phyloP scores from a whole-genome alignment of 2,329 filamentous ascomycete genomes.

The Achaetomium macrosporum region DNA sequence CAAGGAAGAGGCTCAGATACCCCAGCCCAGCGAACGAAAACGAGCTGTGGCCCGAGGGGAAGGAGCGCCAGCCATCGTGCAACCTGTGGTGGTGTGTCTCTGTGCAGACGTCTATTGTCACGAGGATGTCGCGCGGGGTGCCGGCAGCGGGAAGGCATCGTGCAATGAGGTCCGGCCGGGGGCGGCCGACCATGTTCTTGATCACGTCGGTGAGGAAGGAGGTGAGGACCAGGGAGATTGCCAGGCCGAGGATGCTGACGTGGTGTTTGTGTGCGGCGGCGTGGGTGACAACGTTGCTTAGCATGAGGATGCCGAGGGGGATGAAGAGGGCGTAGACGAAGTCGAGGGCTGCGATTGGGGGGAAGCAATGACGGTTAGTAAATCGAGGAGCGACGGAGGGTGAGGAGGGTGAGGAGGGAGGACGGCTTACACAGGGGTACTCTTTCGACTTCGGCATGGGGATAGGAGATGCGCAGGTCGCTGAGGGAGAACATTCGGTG shows the following conservation, averaged over 20 bases:
- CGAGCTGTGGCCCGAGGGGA: constrained; percentile 73
- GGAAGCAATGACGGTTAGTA: neutral
- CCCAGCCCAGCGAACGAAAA: constrained; percentile 76
- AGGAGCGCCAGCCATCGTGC: constrained; percentile 79
- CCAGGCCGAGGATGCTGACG: constrained; percentile 74
- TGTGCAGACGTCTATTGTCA: constrained; percentile 66
- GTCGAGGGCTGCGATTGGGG: constrained; percentile 51
- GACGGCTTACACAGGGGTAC: constrained; percentile 63
- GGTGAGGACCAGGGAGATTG: constrained; percentile 70
- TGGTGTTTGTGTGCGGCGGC: constrained; percentile 74
- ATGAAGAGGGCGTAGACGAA: constrained; percentile 72
- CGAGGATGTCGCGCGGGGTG: constrained; percentile 46
- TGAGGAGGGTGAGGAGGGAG: neutral
- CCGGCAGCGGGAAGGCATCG: constrained; percentile 65
- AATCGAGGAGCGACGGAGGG: neutral
- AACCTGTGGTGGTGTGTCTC: constrained; percentile 61
- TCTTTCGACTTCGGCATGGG: constrained; percentile 76
- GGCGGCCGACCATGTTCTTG: constrained; percentile 86
- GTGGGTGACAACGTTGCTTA: constrained; percentile 57
- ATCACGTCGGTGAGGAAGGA: constrained; percentile 82
- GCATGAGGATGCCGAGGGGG: constrained; percentile 60
- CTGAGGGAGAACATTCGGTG: constrained; percentile 91
- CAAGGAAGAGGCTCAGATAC: constrained; percentile 64
- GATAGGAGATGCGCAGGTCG: constrained; percentile 77
- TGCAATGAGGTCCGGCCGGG: constrained; percentile 58